Evolutionary conservation across 352 stramenopile genomes (phyloP).

Genomic region (Globisporangium recalcitrans): DNA sequence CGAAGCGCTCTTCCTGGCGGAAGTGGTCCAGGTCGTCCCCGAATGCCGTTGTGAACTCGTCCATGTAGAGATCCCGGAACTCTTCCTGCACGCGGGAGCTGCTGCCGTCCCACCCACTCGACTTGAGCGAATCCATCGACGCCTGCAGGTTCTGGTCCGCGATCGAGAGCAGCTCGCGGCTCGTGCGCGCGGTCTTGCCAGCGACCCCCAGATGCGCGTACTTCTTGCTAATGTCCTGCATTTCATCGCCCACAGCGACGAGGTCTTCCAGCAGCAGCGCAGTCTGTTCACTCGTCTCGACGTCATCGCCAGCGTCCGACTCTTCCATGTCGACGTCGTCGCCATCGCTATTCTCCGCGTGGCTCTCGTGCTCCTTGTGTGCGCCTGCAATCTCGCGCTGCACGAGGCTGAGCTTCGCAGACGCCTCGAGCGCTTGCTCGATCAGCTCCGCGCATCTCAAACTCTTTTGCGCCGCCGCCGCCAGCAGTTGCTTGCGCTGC

Average conservation of each 20-base stretch:
- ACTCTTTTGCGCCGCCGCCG: conserved; percentile 42
- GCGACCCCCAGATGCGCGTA: conserved; percentile 45
- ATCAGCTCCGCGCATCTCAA: conserved; percentile 76
- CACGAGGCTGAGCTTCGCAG: conserved; percentile 37
- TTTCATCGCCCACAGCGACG: conserved; percentile 41
- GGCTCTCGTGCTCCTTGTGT: conserved; percentile 18
- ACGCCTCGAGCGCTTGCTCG: conserved; percentile 53
- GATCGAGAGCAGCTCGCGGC: conserved; percentile 40
- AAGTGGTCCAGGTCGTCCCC: conserved; percentile 82
- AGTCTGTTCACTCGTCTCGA: conserved; percentile 27
- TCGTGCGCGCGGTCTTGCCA: conserved; percentile 46
- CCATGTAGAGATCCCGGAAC: conserved; percentile 80
- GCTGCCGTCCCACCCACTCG: conserved; percentile 5
- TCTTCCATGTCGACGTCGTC: conserved; percentile 34
- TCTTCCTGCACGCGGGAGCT: conserved; percentile 32
- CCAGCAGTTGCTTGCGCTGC: conserved; percentile 36
- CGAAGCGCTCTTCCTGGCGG: conserved; percentile 81
- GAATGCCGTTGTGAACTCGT: conserved; percentile 81
- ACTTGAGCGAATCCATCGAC: conserved; percentile 19
- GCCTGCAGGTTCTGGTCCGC: conserved; percentile 43
- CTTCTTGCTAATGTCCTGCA: conserved; percentile 42
- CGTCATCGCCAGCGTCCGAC: conserved; percentile 20
- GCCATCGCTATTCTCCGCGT: conserved; percentile 15
- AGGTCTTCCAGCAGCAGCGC: conserved; percentile 59
- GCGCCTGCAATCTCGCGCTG: conserved; percentile 36